Conservation (phyloP, 768 basidiomycete genomes). For the Xerocomus brunneocitrinus region DNA sequence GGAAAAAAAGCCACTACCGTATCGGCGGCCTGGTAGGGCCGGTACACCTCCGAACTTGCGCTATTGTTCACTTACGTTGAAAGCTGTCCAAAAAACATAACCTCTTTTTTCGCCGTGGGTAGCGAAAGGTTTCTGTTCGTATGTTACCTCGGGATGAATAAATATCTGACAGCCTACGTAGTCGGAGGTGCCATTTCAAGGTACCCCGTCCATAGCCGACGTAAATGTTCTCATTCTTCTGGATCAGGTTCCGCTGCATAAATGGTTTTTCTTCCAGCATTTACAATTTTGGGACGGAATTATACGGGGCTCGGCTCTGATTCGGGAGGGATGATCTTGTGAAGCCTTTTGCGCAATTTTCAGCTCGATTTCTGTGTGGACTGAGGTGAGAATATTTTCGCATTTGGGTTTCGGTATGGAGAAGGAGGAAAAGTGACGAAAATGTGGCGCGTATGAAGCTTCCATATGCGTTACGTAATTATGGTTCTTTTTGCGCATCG, state of each 20-base stretch:
- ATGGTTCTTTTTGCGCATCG: too few relatives aligned
- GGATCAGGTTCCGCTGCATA: neutral
- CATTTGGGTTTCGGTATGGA: neutral
- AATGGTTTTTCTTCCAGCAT: neutral
- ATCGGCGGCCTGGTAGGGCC: neutral
- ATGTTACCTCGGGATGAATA: neutral
- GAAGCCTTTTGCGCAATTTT: neutral
- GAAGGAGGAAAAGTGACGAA: neutral
- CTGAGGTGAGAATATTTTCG: neutral
- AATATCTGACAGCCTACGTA: neutral
- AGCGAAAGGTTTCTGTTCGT: neutral
- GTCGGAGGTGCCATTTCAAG: neutral
- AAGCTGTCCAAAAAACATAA: neutral
- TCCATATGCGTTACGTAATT: neutral
- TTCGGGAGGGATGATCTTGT: neutral
- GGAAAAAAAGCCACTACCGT: neutral
- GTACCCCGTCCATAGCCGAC: neutral
- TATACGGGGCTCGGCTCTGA: neutral
- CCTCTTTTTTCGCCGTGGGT: neutral
- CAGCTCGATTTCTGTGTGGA: neutral
- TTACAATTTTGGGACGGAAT: neutral
- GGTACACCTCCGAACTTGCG: neutral
- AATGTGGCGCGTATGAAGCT: neutral
- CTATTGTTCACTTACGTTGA: neutral
- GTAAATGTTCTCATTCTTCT: neutral